Percentiles rank a stretch among this genome's conserved stretches.
phyloP scores from a whole-genome alignment of 768 basidiomycete species.

The Leccinellum albellum region DNA sequence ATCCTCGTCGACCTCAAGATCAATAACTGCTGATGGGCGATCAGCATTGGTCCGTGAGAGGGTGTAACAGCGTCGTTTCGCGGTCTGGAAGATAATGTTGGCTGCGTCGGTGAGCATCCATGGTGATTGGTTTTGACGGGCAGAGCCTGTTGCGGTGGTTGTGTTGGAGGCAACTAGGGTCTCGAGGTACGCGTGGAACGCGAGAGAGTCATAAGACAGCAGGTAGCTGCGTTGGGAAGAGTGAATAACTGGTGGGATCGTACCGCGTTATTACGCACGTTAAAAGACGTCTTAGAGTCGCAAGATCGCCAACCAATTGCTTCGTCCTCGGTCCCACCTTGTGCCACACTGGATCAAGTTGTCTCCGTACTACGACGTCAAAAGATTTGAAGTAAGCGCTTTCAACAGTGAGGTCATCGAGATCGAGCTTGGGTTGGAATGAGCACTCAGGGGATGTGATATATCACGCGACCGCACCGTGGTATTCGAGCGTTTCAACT shows the following conservation, averaged over 20 bases:
- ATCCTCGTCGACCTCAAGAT: conserved; percentile 60
- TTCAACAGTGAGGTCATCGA: conserved; percentile 90
- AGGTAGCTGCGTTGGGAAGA: conserved; percentile 46
- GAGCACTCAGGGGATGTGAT: background rate
- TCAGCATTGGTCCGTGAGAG: conserved; percentile 34
- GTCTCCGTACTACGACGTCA: conserved; percentile 80
- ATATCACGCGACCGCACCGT: conserved; percentile 37
- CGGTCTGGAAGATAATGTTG: conserved; percentile 75
- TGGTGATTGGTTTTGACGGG: conserved; percentile 68
- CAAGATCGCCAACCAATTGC: conserved; percentile 85
- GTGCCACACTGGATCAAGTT: conserved; percentile 94
- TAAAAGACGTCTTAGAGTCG: conserved; percentile 77
- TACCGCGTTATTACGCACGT: conserved; percentile 44
- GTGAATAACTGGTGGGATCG: background rate
- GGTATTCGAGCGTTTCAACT: conserved; percentile 85
- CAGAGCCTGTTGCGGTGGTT: conserved; percentile 44
- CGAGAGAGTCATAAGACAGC: conserved; percentile 84
- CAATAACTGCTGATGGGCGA: conserved; percentile 30
- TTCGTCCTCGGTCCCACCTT: conserved; percentile 91
- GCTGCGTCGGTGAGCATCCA: conserved; percentile 95
- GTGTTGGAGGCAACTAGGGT: conserved; percentile 70
- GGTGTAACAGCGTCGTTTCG: conserved; percentile 78
- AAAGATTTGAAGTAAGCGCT: conserved; percentile 94
- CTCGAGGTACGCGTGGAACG: conserved; percentile 90
- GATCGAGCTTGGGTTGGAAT: conserved; percentile 63